Conservation (phyloP, 139 green algal genomes). For the Auxenochlorella protothecoides region DNA sequence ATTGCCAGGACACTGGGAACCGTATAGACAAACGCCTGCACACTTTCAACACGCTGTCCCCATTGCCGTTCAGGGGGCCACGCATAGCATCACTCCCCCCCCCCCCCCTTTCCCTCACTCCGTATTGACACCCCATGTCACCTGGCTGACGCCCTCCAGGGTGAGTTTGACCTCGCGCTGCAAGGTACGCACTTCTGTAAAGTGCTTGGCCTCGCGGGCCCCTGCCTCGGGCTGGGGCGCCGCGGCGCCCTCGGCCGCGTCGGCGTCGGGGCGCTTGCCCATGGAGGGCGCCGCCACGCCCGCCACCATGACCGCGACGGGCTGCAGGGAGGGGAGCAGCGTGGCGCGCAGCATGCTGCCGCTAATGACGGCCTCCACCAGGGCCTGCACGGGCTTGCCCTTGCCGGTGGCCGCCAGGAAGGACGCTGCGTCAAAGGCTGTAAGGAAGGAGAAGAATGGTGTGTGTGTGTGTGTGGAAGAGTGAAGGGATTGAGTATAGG, state of each 20-base stretch:
- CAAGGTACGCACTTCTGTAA: constrained; percentile 64
- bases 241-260: constrained; percentile 8
- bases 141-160: constrained; percentile 22
- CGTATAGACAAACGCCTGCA: no score
- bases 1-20: no score
- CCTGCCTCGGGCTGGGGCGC: constrained; percentile 57
- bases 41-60: no score
- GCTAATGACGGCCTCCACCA: constrained; percentile 78
- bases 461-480: background rate
- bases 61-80: no score
- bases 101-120: no score
- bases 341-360: constrained; percentile 64
- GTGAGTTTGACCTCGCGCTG: constrained; percentile 47
- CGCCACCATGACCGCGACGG: constrained; percentile 54
- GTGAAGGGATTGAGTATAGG: no score
- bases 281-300: constrained; percentile 76
- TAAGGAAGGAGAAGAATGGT: background rate
- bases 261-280: constrained; percentile 34
- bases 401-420: constrained; percentile 62
- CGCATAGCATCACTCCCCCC: no score
- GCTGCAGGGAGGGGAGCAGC: constrained; percentile 54
- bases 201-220: constrained; percentile 73
- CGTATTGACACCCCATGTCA: background rate
- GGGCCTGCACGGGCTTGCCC: constrained; percentile 55
- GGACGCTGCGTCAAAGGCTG: constrained; percentile 37